Evolutionary conservation across 345 rosid species (phyloP), one percentile per base, ranked within the genome.

Genomic region (Brassica rapa): DNA sequence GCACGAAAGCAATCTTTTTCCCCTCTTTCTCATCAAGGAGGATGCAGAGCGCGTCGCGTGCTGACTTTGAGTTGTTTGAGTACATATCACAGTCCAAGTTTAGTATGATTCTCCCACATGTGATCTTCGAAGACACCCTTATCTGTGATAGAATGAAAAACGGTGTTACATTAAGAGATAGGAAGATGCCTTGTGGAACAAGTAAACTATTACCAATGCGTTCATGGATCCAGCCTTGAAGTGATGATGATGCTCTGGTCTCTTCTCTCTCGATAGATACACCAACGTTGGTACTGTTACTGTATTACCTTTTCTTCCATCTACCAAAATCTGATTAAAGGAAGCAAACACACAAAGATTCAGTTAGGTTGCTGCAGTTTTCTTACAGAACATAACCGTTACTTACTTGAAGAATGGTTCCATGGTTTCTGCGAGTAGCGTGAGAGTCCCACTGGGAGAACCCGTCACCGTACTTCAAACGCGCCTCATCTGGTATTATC

Each of bases 61-160:
- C 76, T 7, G 91, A 60, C 30, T 82, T 83, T 12, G 96, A 82
- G 74, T 83, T 83, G 82, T 88, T 91, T 3, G 89, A 87, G 82
- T 89, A 88, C 97, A 91, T 93, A 80, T 93, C 98, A 70, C 98
- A 91, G 80, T 93, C 98, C 61, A 91, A 68, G 62, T 83, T 91
- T 6, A 87, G 88, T 81, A 89, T 85, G 69, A 89, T 68, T 70
- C 51, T 78, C 14, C 89, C 97, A 51, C 86, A 82, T 71, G 90
- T 89, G 8, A 91, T 87, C 71, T 76, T 83, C 15, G 88, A 83
- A 19, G 93, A 93, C 35, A 89, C 89, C 79, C 98, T 86, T 49
- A 91, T 78, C 97, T 93, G 84, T 80, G 25, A 70, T 0, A 56
- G 4, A 57, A 57, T 3, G 29, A 43, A 49, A 3, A 49, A 49